A percentile compares a stretch with the other conserved stretches of the same genome.
phyloP scores from a whole-genome alignment of 495 filamentous ascomycete genomes.

The Hypomontagnella monticulosa region DNA sequence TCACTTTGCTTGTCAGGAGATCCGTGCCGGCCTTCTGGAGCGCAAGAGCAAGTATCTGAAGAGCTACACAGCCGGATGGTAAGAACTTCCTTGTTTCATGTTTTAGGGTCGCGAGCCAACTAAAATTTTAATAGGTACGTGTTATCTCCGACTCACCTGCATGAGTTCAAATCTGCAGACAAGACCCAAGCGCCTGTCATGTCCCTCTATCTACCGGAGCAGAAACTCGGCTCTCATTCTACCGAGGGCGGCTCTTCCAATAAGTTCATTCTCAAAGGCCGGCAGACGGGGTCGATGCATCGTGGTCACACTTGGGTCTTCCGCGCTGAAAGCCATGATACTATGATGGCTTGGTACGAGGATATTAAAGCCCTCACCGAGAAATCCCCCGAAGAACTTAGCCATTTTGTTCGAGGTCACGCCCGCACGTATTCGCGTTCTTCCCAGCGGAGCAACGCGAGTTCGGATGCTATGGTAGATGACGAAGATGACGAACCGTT shows the following conservation, averaged over 20 bases:
- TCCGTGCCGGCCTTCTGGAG: constrained; percentile 89
- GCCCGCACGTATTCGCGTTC: constrained; percentile 76
- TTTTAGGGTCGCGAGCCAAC: constrained; percentile 23
- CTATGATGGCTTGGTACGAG: constrained; percentile 96
- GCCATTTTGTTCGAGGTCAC: constrained; percentile 83
- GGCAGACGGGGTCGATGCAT: constrained; percentile 92
- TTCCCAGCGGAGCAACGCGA: constrained; percentile 66
- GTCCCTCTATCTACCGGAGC: constrained; percentile 93
- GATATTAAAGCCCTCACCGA: constrained; percentile 89
- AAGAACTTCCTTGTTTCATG: constrained; percentile 47
- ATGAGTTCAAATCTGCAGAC: constrained; percentile 94
- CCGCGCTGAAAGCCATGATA: constrained; percentile 91
- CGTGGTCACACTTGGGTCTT: constrained; percentile 98
- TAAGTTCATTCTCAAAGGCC: constrained; percentile 97
- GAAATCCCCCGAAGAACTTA: constrained; percentile 87
- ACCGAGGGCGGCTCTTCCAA: constrained; percentile 86
- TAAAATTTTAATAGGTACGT: constrained; percentile 81
- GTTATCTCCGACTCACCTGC: constrained; percentile 92
- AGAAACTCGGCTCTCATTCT: constrained; percentile 94
- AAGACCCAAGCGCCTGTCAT: constrained; percentile 79
- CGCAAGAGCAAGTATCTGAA: constrained; percentile 99
- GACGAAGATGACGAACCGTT: constrained; percentile 93
- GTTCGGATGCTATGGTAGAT: constrained; percentile 76
- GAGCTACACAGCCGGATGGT: constrained; percentile 98
- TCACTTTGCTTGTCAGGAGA: constrained; percentile 85